phyloP scores from a whole-genome alignment of 768 basidiomycete genomes.

The Suillus placidus region DNA sequence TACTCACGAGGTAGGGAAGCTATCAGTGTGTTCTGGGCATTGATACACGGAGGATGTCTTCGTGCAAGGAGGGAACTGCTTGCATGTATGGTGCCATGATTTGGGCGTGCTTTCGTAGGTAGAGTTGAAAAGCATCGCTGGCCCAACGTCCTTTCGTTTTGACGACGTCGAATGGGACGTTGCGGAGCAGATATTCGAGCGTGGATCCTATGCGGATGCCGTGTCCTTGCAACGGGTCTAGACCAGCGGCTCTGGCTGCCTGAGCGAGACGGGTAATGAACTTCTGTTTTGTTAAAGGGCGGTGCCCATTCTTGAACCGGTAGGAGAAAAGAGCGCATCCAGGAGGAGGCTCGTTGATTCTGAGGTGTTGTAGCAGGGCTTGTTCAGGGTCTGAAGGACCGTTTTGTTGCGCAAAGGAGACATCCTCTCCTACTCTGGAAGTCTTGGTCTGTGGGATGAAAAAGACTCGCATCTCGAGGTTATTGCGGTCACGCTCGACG shows the following conservation, averaged over 20 bases:
- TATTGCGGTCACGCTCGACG: neutral
- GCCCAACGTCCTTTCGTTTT: slow-evolving; percentile 40
- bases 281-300: slow-evolving; percentile 29
- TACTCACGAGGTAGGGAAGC: no score
- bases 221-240: slow-evolving; percentile 25
- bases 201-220: slow-evolving; percentile 32
- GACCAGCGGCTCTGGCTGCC: slow-evolving; percentile 14
- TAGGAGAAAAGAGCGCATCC: slow-evolving; percentile 34
- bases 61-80: no score
- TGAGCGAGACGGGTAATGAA: slow-evolving; percentile 24
- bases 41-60: no score
- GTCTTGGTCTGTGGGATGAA: neutral
- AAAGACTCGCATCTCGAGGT: neutral
- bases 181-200: slow-evolving; percentile 39
- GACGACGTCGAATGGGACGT: slow-evolving; percentile 39
- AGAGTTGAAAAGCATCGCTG: slow-evolving; percentile 34
- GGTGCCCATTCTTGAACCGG: neutral
- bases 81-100: no score
- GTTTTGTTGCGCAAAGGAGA: fast-evolving
- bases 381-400: no score
- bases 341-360: no score
- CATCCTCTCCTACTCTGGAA: neutral
- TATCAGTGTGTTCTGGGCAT: no score
- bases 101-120: slow-evolving; percentile 29
- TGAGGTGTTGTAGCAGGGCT: no score